Evolutionary conservation across 768 basidiomycete species (phyloP).

Genomic region (Agaricus blazei): DNA sequence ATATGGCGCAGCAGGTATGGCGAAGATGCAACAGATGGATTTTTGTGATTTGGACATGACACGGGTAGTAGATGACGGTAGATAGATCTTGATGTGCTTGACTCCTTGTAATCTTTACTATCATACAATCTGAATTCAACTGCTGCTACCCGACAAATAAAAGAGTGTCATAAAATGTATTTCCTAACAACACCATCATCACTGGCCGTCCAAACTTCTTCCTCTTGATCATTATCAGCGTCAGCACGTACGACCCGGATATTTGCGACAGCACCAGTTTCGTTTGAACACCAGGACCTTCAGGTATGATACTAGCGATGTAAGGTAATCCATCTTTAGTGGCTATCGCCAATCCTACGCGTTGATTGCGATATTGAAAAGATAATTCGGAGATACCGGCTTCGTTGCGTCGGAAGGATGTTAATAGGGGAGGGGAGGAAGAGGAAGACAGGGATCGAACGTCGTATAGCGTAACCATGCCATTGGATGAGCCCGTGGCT

Average conservation of each 20-base stretch:
- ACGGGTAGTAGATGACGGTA: too few species aligned
- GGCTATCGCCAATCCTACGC: conserved; percentile 38
- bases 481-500: conserved; percentile 53
- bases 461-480: conserved; percentile 54
- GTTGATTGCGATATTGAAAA: conserved; percentile 28
- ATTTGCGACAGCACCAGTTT: conserved; percentile 49
- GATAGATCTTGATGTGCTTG: too few species aligned
- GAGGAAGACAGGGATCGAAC: conserved; percentile 36
- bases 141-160: too few species aligned
- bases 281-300: conserved; percentile 35
- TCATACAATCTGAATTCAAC: too few species aligned
- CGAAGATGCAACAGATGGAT: too few species aligned
- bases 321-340: conserved; percentile 60
- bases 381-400: conserved; percentile 41
- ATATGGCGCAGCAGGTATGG: too few species aligned
- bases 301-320: conserved; percentile 37
- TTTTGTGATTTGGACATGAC: too few species aligned
- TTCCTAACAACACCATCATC: conserved; percentile 53
- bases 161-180: not conserved
- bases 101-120: too few species aligned
- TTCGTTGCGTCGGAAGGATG: conserved; percentile 39
- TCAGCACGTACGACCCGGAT: conserved; percentile 19
- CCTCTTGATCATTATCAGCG: conserved; percentile 9
- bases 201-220: conserved; percentile 48
- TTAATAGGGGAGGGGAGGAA: conserved; percentile 23